phyloP scores from a whole-genome alignment of 495 filamentous ascomycete genomes.

The Aspergillus affinis region DNA sequence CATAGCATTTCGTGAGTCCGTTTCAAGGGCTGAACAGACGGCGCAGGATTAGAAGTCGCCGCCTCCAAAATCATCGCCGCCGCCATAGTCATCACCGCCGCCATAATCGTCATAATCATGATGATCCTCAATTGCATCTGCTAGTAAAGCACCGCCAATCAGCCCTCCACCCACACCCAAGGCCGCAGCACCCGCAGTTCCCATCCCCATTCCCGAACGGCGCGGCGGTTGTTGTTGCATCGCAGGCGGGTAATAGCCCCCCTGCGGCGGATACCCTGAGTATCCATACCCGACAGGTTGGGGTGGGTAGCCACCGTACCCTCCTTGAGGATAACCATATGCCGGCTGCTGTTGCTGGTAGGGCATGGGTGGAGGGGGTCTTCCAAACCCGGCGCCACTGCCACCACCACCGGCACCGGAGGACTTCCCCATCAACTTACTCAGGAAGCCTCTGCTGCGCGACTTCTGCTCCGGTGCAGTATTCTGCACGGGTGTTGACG shows the following conservation, averaged over 20 bases:
- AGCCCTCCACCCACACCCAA: conserved; percentile 76
- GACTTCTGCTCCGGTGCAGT: conserved; percentile 35
- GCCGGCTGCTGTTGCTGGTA: conserved; percentile 23
- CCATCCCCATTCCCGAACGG: conserved; percentile 60
- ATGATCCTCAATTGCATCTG: conserved; percentile 61
- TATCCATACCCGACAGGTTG: conserved; percentile 44
- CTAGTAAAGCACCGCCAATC: conserved; percentile 68
- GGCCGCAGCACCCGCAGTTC: conserved; percentile 67
- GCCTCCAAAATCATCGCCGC: conserved; percentile 48
- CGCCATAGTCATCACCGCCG: conserved; percentile 49
- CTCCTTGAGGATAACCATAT: conserved; percentile 28
- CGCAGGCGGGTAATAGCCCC: conserved; percentile 39
- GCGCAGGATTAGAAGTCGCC: conserved; percentile 15
- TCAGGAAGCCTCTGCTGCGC: conserved; percentile 43
- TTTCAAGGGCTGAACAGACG: background rate
- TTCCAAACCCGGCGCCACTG: conserved; percentile 9
- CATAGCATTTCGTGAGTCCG: background rate
- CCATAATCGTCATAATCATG: conserved; percentile 44
- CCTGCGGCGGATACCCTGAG: conserved; percentile 34
- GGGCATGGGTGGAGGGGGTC: conserved; percentile 8
- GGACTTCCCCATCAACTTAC: conserved; percentile 51
- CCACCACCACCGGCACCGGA: conserved; percentile 13
- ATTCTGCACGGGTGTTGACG: conserved; percentile 19
- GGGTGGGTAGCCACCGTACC: conserved; percentile 35
- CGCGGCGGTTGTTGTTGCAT: conserved; percentile 34